Percentiles rank a stretch among this genome's conserved stretches.
phyloP scores from a whole-genome alignment of 306 rosid species.

The Glycine soja region DNA sequence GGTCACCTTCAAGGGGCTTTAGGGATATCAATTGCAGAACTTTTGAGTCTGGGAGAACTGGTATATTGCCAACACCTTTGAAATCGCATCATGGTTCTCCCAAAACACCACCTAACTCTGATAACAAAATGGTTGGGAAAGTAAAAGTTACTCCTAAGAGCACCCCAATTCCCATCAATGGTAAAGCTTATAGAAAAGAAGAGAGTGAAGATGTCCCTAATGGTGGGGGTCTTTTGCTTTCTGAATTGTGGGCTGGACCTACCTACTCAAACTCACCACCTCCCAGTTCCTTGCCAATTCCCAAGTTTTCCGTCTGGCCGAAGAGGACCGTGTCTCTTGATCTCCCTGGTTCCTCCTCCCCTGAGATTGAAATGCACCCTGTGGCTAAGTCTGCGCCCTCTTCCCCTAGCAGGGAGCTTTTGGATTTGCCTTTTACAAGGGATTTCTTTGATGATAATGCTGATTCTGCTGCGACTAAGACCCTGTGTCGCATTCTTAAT shows the following conservation, averaged over 20 bases:
- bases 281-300: constrained; percentile 90
- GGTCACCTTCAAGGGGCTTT: constrained; percentile 59
- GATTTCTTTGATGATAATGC: constrained; percentile 51
- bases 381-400: constrained; percentile 74
- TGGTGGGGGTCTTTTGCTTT: constrained; percentile 55
- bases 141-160: constrained; percentile 50
- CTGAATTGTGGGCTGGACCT: constrained; percentile 97
- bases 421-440: constrained; percentile 45
- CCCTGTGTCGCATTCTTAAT: constrained; percentile 80
- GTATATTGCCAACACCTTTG: constrained; percentile 72
- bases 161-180: constrained; percentile 66
- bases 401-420: constrained; percentile 60
- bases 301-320: constrained; percentile 71
- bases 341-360: constrained; percentile 58
- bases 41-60: constrained; percentile 71
- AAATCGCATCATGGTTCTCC: constrained; percentile 52
- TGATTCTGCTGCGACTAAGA: constrained; percentile 67
- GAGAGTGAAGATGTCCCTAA: constrained; percentile 48
- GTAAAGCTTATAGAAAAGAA: constrained; percentile 37
- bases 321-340: constrained; percentile 76
- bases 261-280: constrained; percentile 95
- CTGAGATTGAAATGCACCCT: constrained; percentile 54
- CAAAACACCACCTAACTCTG: constrained; percentile 55
- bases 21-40: constrained; percentile 74
- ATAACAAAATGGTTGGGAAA: constrained; percentile 1